phyloP scores from a whole-genome alignment of 352 stramenopile species.

The Globisporangium spiculum region DNA sequence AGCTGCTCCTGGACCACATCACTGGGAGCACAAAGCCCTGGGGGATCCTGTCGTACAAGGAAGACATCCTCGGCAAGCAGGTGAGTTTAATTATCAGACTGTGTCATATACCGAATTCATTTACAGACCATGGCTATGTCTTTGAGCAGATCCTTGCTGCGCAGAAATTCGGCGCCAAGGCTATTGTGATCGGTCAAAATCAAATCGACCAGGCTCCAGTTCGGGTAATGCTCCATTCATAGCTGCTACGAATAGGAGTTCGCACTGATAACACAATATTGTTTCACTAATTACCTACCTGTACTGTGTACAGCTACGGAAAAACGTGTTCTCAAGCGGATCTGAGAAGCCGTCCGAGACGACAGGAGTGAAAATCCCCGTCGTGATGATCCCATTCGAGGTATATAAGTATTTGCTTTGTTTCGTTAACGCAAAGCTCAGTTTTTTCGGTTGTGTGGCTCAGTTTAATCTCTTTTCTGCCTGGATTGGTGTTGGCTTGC shows the following conservation, averaged over 20 bases:
- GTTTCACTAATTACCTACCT: neutral
- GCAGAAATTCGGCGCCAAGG: slow-evolving; percentile 62
- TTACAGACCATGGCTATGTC: neutral
- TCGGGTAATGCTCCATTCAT: slow-evolving; percentile 27
- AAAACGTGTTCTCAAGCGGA: slow-evolving; percentile 37
- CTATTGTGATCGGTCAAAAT: slow-evolving; percentile 62
- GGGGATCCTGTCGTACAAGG: slow-evolving; percentile 52
- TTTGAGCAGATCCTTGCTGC: slow-evolving; percentile 46
- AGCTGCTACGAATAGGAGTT: too few species aligned
- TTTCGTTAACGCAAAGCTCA: neutral
- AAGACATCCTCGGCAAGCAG: slow-evolving; percentile 72
- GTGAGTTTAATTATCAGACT: slow-evolving; percentile 18
- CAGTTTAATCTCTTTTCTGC: neutral
- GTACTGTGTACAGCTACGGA: slow-evolving; percentile 31
- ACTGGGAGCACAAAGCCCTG: slow-evolving; percentile 27
- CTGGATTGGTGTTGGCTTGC: neutral
- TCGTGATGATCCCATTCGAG: slow-evolving; percentile 57
- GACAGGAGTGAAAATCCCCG: slow-evolving; percentile 58
- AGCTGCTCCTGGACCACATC: slow-evolving; percentile 56
- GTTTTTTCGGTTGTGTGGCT: neutral
- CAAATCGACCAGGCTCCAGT: slow-evolving; percentile 43
- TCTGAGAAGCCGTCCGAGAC: slow-evolving; percentile 35
- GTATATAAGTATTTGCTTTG: slow-evolving; percentile 15
- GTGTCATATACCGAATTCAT: neutral
- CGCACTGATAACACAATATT: too few species aligned